A percentile compares a stretch with the other conserved stretches of the same genome.
These are phyloP conservation scores for Groenewaldozyma sp. DNA, from an alignment of 1,139 yeast species.

Conservation along the genomic window DNA sequence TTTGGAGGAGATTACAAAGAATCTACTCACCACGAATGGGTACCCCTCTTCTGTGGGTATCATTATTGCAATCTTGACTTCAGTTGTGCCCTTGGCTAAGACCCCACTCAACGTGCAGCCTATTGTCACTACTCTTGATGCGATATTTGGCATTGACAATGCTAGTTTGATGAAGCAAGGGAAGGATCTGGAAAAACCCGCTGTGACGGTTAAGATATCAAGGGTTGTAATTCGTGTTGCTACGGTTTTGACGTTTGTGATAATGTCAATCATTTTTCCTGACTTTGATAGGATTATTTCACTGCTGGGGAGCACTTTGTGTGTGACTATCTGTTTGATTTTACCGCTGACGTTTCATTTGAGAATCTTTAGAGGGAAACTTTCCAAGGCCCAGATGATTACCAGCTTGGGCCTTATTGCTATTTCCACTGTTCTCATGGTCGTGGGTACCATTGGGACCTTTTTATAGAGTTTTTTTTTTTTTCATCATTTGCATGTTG, in stretches of 20 bases:
- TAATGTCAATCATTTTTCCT: constrained; percentile 53
- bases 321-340: constrained; percentile 71
- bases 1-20: constrained; percentile 76
- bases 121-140: constrained; percentile 60
- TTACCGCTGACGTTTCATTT: constrained; percentile 68
- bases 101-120: constrained; percentile 86
- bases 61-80: constrained; percentile 59
- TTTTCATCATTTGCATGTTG: too few species aligned
- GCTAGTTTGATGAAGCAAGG: constrained; percentile 4
- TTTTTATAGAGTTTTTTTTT: background rate
- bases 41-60: constrained; percentile 62
- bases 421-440: constrained; percentile 22
- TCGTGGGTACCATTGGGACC: constrained; percentile 22
- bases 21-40: constrained; percentile 57
- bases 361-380: constrained; percentile 42
- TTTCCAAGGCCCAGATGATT: constrained; percentile 33
- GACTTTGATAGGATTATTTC: constrained; percentile 80
- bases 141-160: constrained; percentile 30
- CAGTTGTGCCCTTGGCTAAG: constrained; percentile 78
- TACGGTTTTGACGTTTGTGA: constrained; percentile 37
- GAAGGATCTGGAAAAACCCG: background rate
- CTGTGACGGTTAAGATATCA: background rate
- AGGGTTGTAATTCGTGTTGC: constrained; percentile 22
- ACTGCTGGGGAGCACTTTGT: constrained; percentile 70
- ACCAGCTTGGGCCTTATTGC: constrained; percentile 40